Evolutionary conservation across 2,329 filamentous ascomycete species (phyloP), one percentile per base, ranked within the genome.

Genomic region (Amesomyces nigricolor): DNA sequence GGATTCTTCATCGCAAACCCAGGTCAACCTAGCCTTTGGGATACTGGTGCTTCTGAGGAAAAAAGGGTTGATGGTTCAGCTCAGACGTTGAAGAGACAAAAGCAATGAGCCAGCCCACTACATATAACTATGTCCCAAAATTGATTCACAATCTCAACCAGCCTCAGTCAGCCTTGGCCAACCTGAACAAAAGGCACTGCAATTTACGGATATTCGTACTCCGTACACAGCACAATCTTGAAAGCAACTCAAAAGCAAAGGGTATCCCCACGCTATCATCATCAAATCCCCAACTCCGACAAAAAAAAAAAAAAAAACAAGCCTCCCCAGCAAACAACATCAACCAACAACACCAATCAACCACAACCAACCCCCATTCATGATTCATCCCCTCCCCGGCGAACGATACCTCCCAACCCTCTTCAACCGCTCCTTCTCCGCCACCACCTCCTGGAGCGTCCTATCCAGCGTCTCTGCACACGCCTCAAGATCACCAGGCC

Each of bases 381-480:
- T 9, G 4, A 13, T n/a, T 26, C 22, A 14, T 17, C 26, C 17
- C 29, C 43, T 5, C 29, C 13, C 9, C 17, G 30, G 51, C 6
- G 51, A 54, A n/a, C 22, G 44, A 37, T 54, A 54, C 13, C 14
- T 29, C 32, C 44, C 51, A 19, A 6, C 6, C 40, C 42, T 39
- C 26, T 35, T 50, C 44, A 55, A 47, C 30, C 38, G 14, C 17
- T 53, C 48, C 38, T 39, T 58, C 45, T 53, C 48, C 26, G 11
- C 8, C 19, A 16, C 30, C n/a, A 59, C 39, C 37, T 57, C 54
- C 16, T 35, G 11, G 17, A 53, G 14, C 17, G 52, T 14, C 3
- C 43, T 43, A 2, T 53, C 39, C 13, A 60, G 49, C 22, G 38
- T 30, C 11, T 60, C 49, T n/a, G 49, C 50, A 10, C 53, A 56